A percentile compares a stretch with the other conserved stretches of the same genome.
phyloP scores from a whole-genome alignment of 1,284 basidiomycete species.

The Dichomitus squalens region DNA sequence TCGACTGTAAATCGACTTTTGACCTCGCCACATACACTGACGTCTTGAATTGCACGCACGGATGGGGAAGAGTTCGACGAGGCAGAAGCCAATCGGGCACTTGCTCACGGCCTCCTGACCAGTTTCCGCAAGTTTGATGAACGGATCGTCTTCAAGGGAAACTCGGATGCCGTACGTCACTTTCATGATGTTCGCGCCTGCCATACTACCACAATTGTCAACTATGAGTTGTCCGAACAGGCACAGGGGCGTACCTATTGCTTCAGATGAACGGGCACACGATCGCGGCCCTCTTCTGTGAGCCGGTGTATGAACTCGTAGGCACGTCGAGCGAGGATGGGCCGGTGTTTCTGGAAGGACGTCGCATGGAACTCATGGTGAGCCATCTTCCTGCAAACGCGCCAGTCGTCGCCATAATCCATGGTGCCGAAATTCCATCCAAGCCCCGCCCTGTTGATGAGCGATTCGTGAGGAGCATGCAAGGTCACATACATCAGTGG shows the following conservation, averaged over 20 bases:
- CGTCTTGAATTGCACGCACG: conserved; percentile 10
- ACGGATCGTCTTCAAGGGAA: conserved; percentile 27
- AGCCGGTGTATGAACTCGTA: conserved; percentile 37
- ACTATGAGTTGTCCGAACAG: no score
- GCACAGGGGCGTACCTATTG: conserved; percentile 21
- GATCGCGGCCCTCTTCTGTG: conserved; percentile 19
- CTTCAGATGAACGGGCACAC: conserved; percentile 20
- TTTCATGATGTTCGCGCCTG: conserved; percentile 27
- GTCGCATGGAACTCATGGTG: conserved; percentile 27
- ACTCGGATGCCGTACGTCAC: conserved; percentile 31
- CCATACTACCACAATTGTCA: conserved; percentile 16
- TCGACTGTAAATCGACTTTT: conserved; percentile 26
- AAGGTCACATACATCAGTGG: not conserved
- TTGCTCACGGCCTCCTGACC: conserved; percentile 20
- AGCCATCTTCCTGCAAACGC: conserved; percentile 38
- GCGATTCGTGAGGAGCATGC: not conserved
- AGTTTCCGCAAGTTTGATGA: conserved; percentile 28
- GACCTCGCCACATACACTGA: not conserved
- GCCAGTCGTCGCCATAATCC: conserved; percentile 45
- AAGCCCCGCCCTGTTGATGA: conserved; percentile 39
- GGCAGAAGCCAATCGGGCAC: conserved; percentile 12
- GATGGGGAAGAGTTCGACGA: conserved; percentile 28
- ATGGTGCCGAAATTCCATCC: conserved; percentile 38
- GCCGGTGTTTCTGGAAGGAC: conserved; percentile 15
- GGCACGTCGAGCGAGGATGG: conserved; percentile 26